Percentiles rank a stretch among this genome's conserved stretches.
Evolutionary conservation across 2,329 filamentous ascomycete species (phyloP).

Genomic region (Hansfordia pulvinata): DNA sequence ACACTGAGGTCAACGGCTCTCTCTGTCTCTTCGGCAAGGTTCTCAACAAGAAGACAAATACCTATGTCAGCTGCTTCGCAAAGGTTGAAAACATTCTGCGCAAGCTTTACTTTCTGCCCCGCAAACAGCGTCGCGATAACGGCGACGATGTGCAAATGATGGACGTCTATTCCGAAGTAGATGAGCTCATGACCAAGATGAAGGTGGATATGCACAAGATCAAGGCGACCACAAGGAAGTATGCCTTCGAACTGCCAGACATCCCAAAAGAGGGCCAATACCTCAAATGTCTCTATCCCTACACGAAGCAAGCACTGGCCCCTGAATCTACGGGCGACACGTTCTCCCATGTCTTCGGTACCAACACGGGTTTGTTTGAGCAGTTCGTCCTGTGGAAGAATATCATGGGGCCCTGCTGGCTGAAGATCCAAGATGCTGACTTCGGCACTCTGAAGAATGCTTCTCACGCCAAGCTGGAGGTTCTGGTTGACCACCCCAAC

Average conservation of each 20-base stretch:
- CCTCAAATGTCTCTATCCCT: slow-evolving; percentile 90
- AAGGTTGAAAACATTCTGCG: slow-evolving; percentile 91
- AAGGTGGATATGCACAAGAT: slow-evolving; percentile 86
- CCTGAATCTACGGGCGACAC: slow-evolving; percentile 65
- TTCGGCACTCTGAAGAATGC: slow-evolving; percentile 79
- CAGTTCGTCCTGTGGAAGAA: slow-evolving; percentile 99
- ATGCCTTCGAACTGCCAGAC: slow-evolving; percentile 82
- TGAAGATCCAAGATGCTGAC: slow-evolving; percentile 77
- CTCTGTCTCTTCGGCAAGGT: slow-evolving; percentile 95
- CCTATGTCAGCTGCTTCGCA: slow-evolving; percentile 83
- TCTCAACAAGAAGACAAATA: slow-evolving; percentile 67
- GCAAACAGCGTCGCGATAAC: slow-evolving; percentile 41
- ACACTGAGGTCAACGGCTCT: slow-evolving; percentile 81
- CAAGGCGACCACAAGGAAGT: slow-evolving; percentile 80
- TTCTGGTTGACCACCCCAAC: slow-evolving; percentile 66
- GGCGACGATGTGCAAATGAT: slow-evolving; percentile 75
- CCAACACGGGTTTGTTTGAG: slow-evolving; percentile 87
- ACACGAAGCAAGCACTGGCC: slow-evolving; percentile 67
- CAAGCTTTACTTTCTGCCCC: slow-evolving; percentile 86
- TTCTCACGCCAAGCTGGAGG: slow-evolving; percentile 93
- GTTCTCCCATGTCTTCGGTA: slow-evolving; percentile 87
- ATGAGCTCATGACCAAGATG: slow-evolving; percentile 74
- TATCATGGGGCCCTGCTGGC: slow-evolving; percentile 97
- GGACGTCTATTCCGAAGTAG: slow-evolving; percentile 83
- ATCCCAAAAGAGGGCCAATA: slow-evolving; percentile 86